Evolutionary conservation across 371 early-diverging fungal species (phyloP).

Genomic region (Apophysomyces trapeziformis): DNA sequence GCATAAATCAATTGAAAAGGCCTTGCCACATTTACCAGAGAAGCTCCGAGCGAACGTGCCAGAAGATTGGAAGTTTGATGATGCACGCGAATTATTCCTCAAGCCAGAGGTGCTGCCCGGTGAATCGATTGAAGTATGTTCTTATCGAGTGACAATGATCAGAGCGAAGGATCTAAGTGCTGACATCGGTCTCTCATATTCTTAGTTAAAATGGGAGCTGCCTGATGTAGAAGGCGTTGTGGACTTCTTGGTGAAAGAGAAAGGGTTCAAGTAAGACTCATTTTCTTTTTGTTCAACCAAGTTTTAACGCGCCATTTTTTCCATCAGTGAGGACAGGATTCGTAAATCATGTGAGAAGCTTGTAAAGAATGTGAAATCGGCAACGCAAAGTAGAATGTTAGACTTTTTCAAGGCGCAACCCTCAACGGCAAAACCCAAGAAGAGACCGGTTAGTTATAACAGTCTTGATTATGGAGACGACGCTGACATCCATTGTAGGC

Average conservation of each 20-base stretch:
- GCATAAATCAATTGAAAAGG: conserved; percentile 88
- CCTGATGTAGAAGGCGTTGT: conserved; percentile 93
- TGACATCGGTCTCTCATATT: too few species aligned
- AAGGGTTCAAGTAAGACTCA: conserved; percentile 85
- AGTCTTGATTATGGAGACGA: too few species aligned
- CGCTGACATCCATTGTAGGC: background rate
- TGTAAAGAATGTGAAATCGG: conserved; percentile 69
- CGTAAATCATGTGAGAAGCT: conserved; percentile 85
- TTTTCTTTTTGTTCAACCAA: background rate
- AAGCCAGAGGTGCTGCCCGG: conserved; percentile 81
- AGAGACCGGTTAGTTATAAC: conserved; percentile 10
- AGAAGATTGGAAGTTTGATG: conserved; percentile 90
- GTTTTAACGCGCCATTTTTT: background rate
- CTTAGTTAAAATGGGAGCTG: conserved; percentile 81
- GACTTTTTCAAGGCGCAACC: conserved; percentile 77
- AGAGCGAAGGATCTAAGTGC: background rate
- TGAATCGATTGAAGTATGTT: conserved; percentile 59
- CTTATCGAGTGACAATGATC: background rate
- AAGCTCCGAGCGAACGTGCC: conserved; percentile 79
- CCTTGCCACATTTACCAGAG: conserved; percentile 74
- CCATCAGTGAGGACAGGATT: conserved; percentile 88
- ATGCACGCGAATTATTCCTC: conserved; percentile 92
- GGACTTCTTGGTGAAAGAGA: conserved; percentile 91
- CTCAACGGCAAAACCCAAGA: conserved; percentile 14
- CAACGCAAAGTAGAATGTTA: conserved; percentile 91